Percentiles rank a stretch among this genome's conserved stretches.
Evolutionary conservation across 495 filamentous ascomycete genomes (phyloP).

Genomic region (Opeltia flavorubescens): DNA sequence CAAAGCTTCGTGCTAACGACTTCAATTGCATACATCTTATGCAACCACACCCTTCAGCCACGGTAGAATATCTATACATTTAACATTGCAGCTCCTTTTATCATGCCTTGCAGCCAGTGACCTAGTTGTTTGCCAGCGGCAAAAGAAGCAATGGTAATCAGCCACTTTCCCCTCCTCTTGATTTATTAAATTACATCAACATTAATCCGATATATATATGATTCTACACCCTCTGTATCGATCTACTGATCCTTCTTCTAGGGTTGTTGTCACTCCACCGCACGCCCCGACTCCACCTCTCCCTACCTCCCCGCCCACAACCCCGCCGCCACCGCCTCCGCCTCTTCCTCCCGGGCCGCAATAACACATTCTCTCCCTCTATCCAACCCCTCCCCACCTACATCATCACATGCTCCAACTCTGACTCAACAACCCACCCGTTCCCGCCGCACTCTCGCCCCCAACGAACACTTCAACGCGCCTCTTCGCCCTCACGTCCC

Average conservation of each 20-base stretch:
- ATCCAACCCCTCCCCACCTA: slow-evolving; percentile 6
- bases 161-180: neutral
- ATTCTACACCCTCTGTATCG: neutral
- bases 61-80: neutral
- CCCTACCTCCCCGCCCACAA: slow-evolving; percentile 10
- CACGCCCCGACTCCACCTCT: slow-evolving; percentile 8
- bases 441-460: slow-evolving; percentile 11
- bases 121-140: neutral
- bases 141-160: slow-evolving; percentile 10
- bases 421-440: slow-evolving; percentile 8
- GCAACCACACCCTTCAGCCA: neutral
- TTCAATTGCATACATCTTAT: neutral
- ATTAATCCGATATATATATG: neutral
- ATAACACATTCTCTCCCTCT: slow-evolving; percentile 7
- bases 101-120: neutral
- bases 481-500: slow-evolving; percentile 37
- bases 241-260: neutral
- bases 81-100: neutral
- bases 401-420: slow-evolving; percentile 7
- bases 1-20: too few relatives aligned
- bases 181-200: neutral
- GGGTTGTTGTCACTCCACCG: slow-evolving; percentile 16
- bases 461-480: slow-evolving; percentile 35
- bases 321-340: slow-evolving; percentile 5
- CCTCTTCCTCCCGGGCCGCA: slow-evolving; percentile 16